A percentile compares a stretch with the other conserved stretches of the same genome.
Evolutionary conservation across 768 basidiomycete species (phyloP).

Genomic region (Psilocybe azurescens): DNA sequence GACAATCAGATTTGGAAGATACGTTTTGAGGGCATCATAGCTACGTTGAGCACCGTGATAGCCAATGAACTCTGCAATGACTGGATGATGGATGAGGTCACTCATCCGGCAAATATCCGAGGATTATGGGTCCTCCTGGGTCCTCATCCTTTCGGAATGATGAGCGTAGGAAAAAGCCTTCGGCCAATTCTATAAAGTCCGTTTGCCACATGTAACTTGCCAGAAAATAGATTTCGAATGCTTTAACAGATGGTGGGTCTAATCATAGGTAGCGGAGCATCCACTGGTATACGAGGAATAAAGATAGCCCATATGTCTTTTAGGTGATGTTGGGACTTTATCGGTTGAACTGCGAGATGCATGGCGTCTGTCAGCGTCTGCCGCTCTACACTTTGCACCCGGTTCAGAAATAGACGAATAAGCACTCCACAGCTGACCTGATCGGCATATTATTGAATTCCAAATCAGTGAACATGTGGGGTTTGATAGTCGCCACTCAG

Average conservation of each 20-base stretch:
- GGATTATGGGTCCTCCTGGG: slow-evolving; percentile 18
- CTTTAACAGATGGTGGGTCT: background rate
- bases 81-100: slow-evolving; percentile 4
- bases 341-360: slow-evolving; percentile 13
- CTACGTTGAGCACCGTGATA: background rate
- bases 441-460: background rate
- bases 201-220: slow-evolving; percentile 2
- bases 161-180: background rate
- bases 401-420: slow-evolving; percentile 17
- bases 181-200: background rate
- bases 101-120: slow-evolving; percentile 25
- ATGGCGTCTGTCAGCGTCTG: background rate
- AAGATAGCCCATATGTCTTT: slow-evolving; percentile 1
- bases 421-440: slow-evolving; percentile 8
- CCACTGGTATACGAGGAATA: background rate
- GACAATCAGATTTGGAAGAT: background rate
- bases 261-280: background rate
- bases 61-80: background rate
- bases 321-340: slow-evolving; percentile 10
- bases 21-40: background rate
- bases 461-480: background rate
- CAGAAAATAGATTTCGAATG: background rate
- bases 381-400: background rate
- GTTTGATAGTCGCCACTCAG: background rate
- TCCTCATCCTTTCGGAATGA: background rate